Base-by-base conservation (phyloP, 306 rosid species). In the Lupinus albus region DNA sequence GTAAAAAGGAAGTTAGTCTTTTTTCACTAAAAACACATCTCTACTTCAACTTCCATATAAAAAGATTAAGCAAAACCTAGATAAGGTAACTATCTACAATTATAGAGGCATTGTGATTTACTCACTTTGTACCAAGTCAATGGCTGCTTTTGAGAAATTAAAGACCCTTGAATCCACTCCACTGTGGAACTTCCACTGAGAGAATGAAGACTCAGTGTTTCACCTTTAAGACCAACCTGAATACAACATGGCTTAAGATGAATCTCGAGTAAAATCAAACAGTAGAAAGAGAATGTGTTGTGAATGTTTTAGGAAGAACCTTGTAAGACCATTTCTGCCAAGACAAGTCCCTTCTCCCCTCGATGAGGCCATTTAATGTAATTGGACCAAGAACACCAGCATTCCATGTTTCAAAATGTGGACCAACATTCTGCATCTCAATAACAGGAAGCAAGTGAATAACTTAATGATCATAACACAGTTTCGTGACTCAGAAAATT, bases 241-340 rank as follows among this genome's bases (percentile, higher is more conserved):
- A 71, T 48, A 71, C 67, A 76, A 68, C 21, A 74, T 21, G 42
- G 50, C 62, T 18, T 38, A 52, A 1, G 55, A 21, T 74, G 47
- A 83, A 10, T 74, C 69, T 75, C 44, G 21, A 55, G 44, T 33
- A 67, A 76, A 75, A 42, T 35, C 21, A 52, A 41, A 33, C 36
- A 65, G 21, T 17, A 52, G 57, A 55, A 18, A 61, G 49, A 54
- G 46, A 54, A 65, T 54, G 33, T 6, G n/a, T 1, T 18, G 38
- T 21, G 20, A 62, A 49, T 42, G 78, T 32, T 44, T 11, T 14
- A 53, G 70, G 45, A 57, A 64, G 61, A 78, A 94, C 97, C 97
- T 94, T 94, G 77, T 94, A 94, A 15, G 99, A 80, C 97, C 99
- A 91, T 76, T 94, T 94, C 91, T 94, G 99, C 99, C 99, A 90